phyloP scores from a whole-genome alignment of 352 stramenopile genomes.

The Pythium apleroticum region DNA sequence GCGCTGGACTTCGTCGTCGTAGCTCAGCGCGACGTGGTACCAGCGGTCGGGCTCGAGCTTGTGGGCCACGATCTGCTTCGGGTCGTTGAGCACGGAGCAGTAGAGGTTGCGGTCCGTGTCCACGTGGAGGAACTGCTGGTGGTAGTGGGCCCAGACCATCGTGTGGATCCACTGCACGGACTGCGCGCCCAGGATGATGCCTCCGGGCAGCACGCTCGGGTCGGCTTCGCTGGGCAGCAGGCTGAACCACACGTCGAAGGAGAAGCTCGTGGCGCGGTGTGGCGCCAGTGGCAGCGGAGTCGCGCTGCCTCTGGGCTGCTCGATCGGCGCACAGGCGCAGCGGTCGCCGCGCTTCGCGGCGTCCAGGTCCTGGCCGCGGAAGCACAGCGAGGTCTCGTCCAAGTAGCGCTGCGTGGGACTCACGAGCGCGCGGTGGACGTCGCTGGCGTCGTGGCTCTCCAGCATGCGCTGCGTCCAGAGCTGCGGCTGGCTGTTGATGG shows the following conservation, averaged over 20 bases:
- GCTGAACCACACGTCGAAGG: conserved; percentile 45
- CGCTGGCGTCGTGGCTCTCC: conserved; percentile 9
- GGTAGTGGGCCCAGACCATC: conserved; percentile 39
- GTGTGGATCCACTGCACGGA: conserved; percentile 30
- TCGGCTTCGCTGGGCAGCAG: conserved; percentile 22
- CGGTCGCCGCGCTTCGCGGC: conserved; percentile 21
- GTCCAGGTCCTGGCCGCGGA: conserved; percentile 18
- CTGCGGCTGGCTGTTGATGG: conserved; percentile 6
- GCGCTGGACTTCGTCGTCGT: conserved; percentile 36
- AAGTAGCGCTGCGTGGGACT: conserved; percentile 17
- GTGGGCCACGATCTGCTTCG: conserved; percentile 12
- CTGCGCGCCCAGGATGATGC: conserved; percentile 46
- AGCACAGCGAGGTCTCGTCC: conserved; percentile 17
- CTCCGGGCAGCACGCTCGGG: conserved; percentile 21
- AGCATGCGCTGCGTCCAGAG: conserved; percentile 24
- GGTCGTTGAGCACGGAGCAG: conserved; percentile 42
- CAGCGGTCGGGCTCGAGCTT: conserved; percentile 34
- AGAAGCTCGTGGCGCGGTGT: conserved; percentile 27
- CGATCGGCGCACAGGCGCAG: conserved; percentile 20
- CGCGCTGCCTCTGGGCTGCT: conserved; percentile 12
- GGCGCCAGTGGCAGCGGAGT: conserved; percentile 11
- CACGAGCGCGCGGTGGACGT: conserved; percentile 18
- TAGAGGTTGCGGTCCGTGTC: conserved; percentile 41
- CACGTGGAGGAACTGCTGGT: conserved; percentile 43
- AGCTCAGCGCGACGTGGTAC: conserved; percentile 67